Evolutionary conservation across 2,329 filamentous ascomycete genomes (phyloP).

Genomic region (Fusarium sp.): DNA sequence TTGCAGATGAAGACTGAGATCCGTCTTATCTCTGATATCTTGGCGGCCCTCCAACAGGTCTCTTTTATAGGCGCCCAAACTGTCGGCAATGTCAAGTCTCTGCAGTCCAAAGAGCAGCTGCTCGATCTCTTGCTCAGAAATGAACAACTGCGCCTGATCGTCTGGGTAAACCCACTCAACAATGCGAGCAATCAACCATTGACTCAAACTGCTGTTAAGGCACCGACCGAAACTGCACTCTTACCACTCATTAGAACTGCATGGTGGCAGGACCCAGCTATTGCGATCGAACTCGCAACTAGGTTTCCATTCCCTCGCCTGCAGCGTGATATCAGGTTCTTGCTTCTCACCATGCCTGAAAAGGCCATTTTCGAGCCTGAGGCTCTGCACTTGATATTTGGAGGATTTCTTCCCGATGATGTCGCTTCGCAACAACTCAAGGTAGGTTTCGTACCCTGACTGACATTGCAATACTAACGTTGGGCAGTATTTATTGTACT

Average conservation of each 20-base stretch:
- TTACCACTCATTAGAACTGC: constrained; percentile 78
- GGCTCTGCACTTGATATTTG: constrained; percentile 84
- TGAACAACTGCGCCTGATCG: constrained; percentile 82
- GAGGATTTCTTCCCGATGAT: constrained; percentile 78
- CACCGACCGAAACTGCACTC: constrained; percentile 57
- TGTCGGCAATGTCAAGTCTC: constrained; percentile 67
- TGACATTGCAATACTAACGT: constrained; percentile 22
- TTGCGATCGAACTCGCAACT: constrained; percentile 85
- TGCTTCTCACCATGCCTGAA: constrained; percentile 84
- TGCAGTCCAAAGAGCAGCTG: constrained; percentile 85
- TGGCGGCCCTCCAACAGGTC: constrained; percentile 71
- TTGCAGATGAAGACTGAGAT: constrained; percentile 94
- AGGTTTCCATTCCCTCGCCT: constrained; percentile 82
- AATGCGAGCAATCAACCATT: constrained; percentile 57
- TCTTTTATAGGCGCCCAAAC: constrained; percentile 65
- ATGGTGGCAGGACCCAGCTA: constrained; percentile 84
- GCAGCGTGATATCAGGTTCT: constrained; percentile 78
- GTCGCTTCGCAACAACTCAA: constrained; percentile 84
- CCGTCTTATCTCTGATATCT: constrained; percentile 80
- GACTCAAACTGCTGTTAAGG: constrained; percentile 53
- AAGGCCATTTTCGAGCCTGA: constrained; percentile 84
- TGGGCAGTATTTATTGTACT: constrained; percentile 84
- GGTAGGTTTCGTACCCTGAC: constrained; percentile 54
- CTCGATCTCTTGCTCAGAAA: constrained; percentile 82
- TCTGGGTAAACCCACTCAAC: constrained; percentile 88